Evolutionary conservation across 2,329 filamentous ascomycete species (phyloP).

Genomic region (Akanthomyces dipterigenus): DNA sequence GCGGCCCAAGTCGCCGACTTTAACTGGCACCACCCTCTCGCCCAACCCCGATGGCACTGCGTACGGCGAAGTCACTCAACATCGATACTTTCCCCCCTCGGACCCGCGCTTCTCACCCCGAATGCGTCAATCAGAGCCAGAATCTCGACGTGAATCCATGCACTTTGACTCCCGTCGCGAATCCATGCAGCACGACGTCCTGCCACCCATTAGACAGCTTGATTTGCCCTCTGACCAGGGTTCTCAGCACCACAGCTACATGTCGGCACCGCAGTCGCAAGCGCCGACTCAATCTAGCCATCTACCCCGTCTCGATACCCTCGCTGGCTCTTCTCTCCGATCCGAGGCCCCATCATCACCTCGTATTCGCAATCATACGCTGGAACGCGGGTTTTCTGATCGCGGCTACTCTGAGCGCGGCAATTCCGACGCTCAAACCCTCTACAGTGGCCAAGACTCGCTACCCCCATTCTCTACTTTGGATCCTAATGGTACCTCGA

Average conservation of each 20-base stretch:
- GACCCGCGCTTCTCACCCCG: not conserved
- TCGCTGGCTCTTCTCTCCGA: not conserved
- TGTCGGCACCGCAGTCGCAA: not conserved
- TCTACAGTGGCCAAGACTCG: not conserved
- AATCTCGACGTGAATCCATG: not conserved
- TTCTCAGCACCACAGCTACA: not conserved
- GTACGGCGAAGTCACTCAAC: not conserved
- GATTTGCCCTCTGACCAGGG: constrained; percentile 6
- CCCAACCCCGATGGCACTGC: not conserved
- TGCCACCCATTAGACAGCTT: constrained; percentile 6
- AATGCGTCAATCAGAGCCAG: not conserved
- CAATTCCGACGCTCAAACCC: not conserved
- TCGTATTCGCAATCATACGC: not conserved
- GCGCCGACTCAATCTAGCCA: not conserved
- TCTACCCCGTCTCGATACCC: not conserved
- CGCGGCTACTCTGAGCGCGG: not conserved
- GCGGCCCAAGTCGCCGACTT: constrained; percentile 5
- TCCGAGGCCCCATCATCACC: not conserved
- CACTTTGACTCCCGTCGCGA: not conserved
- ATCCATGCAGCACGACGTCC: not conserved
- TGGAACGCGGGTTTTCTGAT: not conserved
- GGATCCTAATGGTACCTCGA: not conserved
- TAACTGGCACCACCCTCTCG: constrained; percentile 8
- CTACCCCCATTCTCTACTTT: constrained; percentile 3
- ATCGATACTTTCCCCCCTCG: not conserved